Conservation (phyloP, 371 early-diverging fungal species). For the Chytridium lagenaria region DNA sequence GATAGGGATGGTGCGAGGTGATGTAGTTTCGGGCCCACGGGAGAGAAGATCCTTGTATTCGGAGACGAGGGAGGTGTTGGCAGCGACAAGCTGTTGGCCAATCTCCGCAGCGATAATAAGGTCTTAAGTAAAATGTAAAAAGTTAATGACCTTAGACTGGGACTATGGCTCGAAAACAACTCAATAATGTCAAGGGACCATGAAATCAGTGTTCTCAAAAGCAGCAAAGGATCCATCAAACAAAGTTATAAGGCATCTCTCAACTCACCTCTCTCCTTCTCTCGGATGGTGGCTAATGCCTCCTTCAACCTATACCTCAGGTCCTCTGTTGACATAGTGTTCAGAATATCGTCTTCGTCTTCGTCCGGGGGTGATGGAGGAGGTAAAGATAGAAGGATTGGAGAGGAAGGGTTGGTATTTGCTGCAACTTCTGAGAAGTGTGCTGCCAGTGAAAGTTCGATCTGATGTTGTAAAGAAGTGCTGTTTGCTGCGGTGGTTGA, state of each 20-base stretch:
- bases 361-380: not conserved
- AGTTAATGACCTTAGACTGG: not conserved
- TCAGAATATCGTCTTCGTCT: not conserved
- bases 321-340: not conserved
- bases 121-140: conserved; percentile 16
- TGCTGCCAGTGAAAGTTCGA: too few species aligned
- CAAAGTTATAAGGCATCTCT: not conserved
- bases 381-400: not conserved
- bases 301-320: conserved; percentile 12
- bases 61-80: conserved; percentile 33
- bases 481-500: too few species aligned
- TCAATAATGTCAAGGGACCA: not conserved
- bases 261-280: conserved; percentile 19
- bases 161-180: not conserved
- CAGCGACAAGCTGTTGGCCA: conserved; percentile 43
- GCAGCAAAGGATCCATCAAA: not conserved
- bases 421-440: too few species aligned
- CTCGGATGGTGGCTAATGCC: conserved; percentile 13
- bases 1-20: not conserved
- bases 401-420: not conserved
- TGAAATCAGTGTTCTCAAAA: not conserved
- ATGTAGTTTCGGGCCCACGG: not conserved
- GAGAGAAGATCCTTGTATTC: conserved; percentile 33
- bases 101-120: conserved; percentile 48
- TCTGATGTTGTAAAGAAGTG: too few species aligned